Evolutionary conservation across 2,329 filamentous ascomycete genomes (phyloP).

Genomic region (Aureobasidium sp.): DNA sequence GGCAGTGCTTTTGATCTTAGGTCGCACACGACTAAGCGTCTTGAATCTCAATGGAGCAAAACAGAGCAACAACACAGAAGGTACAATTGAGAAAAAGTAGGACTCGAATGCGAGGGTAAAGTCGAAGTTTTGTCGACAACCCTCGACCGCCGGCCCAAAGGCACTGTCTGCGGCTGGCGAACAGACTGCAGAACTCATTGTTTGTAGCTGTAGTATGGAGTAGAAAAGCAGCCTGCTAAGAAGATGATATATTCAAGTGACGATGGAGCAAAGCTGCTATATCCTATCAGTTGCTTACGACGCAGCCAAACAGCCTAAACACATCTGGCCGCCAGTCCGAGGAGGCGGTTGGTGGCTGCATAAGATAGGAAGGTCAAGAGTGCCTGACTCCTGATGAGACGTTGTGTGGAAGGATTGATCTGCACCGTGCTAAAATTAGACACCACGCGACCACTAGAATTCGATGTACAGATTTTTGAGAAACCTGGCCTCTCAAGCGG

Average conservation of each 20-base stretch:
- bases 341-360: not conserved
- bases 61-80: constrained; percentile 25
- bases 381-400: not conserved
- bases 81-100: constrained; percentile 26
- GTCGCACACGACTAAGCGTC: constrained; percentile 23
- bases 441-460: not conserved
- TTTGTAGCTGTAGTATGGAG: not conserved
- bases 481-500: not conserved
- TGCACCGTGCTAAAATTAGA: not conserved
- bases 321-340: not conserved
- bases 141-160: constrained; percentile 13
- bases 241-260: no score
- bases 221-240: no score
- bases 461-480: not conserved
- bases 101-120: constrained; percentile 33
- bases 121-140: constrained; percentile 29
- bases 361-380: not conserved
- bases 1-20: constrained; percentile 16
- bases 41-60: constrained; percentile 25
- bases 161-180: constrained; percentile 6
- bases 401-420: not conserved
- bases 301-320: not conserved
- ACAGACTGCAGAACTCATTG: not conserved
- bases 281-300: not conserved
- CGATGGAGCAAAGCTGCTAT: not conserved